These are phyloP conservation scores for Candolleomyces eurysporus DNA, from an alignment of 768 basidiomycete species.

Conservation along the genomic window DNA sequence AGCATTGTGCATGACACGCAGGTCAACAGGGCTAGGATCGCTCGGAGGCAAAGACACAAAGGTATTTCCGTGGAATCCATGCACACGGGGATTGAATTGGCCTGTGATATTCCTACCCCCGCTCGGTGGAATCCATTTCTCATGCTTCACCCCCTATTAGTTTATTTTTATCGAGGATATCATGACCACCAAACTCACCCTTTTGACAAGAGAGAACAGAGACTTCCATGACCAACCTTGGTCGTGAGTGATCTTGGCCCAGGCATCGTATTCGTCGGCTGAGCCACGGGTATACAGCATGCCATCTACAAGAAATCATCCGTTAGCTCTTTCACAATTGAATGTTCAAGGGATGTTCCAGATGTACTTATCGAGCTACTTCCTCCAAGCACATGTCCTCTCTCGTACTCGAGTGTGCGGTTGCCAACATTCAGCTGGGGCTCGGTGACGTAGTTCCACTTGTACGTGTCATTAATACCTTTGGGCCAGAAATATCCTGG, in stretches of 20 bases:
- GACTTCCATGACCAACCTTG: slow-evolving; percentile 4
- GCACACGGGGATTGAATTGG: slow-evolving; percentile 34
- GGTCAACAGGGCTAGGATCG: slow-evolving; percentile 24
- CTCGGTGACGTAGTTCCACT: slow-evolving; percentile 5
- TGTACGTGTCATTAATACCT: background rate
- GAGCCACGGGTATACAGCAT: slow-evolving; percentile 10
- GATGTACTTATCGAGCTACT: slow-evolving; percentile 2
- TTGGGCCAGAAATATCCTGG: too few relatives aligned
- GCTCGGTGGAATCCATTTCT: slow-evolving; percentile 31
- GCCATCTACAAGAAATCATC: background rate
- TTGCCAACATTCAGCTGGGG: background rate
- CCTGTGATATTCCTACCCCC: slow-evolving; percentile 37
- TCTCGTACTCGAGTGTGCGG: background rate
- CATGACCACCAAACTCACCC: background rate
- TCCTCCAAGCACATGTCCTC: slow-evolving; percentile 7
- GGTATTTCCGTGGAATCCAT: slow-evolving; percentile 31
- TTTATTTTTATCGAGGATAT: too few relatives aligned
- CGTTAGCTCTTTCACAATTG: background rate
- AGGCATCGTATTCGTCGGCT: background rate
- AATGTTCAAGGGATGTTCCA: background rate
- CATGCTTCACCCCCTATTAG: slow-evolving; percentile 25
- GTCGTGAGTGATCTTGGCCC: slow-evolving; percentile 7
- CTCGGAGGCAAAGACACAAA: slow-evolving; percentile 33
- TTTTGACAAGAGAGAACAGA: background rate
- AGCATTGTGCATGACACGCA: slow-evolving; percentile 27